Evolutionary conservation across 1,284 basidiomycete species (phyloP).

Genomic region (Omphalotus olearius): DNA sequence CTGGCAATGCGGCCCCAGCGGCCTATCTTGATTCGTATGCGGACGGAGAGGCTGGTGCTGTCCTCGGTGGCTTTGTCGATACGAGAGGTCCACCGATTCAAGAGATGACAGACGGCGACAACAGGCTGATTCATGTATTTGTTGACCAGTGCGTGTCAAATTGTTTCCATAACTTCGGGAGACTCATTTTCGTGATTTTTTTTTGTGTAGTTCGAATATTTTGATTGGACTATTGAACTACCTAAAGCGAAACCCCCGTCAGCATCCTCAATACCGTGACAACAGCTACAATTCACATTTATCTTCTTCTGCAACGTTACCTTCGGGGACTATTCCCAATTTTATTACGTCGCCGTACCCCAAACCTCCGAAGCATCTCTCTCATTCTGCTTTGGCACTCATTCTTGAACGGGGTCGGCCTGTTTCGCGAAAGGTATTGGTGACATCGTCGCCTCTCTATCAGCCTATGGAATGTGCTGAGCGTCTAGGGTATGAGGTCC

Average conservation of each 20-base stretch:
- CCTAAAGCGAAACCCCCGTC: constrained; percentile 44
- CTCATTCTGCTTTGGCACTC: constrained; percentile 65
- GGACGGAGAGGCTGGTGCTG: constrained; percentile 18
- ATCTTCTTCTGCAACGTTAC: constrained; percentile 10
- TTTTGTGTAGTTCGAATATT: constrained; percentile 67
- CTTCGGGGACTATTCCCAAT: constrained; percentile 8
- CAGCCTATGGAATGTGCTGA: constrained; percentile 76
- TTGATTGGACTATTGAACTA: constrained; percentile 72
- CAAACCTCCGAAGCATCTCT: constrained; percentile 42
- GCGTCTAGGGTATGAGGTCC: constrained; percentile 75
- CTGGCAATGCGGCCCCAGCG: background rate
- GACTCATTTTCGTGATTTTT: background rate
- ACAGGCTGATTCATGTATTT: constrained; percentile 76
- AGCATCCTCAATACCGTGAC: constrained; percentile 26
- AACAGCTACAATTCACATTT: constrained; percentile 8
- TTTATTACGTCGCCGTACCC: constrained; percentile 12
- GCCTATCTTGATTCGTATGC: constrained; percentile 4
- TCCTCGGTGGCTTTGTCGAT: constrained; percentile 42
- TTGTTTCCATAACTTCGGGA: constrained; percentile 2
- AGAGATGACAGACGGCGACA: constrained; percentile 24
- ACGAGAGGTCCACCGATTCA: constrained; percentile 33
- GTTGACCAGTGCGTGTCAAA: constrained; percentile 70
- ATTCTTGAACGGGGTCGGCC: constrained; percentile 72
- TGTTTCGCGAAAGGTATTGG: constrained; percentile 66
- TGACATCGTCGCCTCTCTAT: constrained; percentile 78